Evolutionary conservation across 306 rosid species (phyloP).

Genomic region (Echinosophora koreensis): DNA sequence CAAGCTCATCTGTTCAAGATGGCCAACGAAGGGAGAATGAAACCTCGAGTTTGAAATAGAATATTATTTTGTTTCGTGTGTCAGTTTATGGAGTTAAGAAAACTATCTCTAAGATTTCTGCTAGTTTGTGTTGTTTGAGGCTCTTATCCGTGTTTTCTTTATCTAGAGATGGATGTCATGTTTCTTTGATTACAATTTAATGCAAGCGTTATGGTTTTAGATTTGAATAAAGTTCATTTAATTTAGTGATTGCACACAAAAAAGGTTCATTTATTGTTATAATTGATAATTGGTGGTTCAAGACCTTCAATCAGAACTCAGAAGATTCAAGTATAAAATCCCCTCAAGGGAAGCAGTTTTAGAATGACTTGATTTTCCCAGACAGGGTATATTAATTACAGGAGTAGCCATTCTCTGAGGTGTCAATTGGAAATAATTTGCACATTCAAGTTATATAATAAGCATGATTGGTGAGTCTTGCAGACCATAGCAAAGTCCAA

Average conservation of each 20-base stretch:
- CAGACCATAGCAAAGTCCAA: not conserved
- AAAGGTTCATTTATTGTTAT: constrained; percentile 22
- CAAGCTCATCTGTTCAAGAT: constrained; percentile 83
- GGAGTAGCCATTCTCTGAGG: not conserved
- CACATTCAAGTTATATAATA: not conserved
- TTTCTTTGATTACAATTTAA: constrained; percentile 38
- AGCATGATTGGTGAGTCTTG: constrained; percentile 16
- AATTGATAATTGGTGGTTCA: constrained; percentile 19
- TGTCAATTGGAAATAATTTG: constrained; percentile 9
- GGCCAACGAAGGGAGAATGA: constrained; percentile 84
- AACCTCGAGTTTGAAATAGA: constrained; percentile 55
- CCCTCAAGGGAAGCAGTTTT: not conserved
- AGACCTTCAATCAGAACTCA: not conserved
- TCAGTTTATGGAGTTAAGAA: constrained; percentile 28
- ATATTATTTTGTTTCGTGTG: constrained; percentile 35
- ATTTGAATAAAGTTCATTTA: constrained; percentile 29
- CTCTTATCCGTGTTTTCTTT: constrained; percentile 37
- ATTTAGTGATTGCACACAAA: no score
- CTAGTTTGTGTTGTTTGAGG: constrained; percentile 44
- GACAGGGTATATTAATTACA: not conserved
- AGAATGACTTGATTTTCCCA: not conserved
- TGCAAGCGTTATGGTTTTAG: constrained; percentile 41
- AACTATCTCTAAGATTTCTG: constrained; percentile 38
- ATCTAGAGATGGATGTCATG: constrained; percentile 39
- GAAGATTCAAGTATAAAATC: not conserved